Percentiles rank a stretch among this genome's conserved stretches.
phyloP scores from a whole-genome alignment of 164 flowering plant genomes.

The Liriodendron chinense region DNA sequence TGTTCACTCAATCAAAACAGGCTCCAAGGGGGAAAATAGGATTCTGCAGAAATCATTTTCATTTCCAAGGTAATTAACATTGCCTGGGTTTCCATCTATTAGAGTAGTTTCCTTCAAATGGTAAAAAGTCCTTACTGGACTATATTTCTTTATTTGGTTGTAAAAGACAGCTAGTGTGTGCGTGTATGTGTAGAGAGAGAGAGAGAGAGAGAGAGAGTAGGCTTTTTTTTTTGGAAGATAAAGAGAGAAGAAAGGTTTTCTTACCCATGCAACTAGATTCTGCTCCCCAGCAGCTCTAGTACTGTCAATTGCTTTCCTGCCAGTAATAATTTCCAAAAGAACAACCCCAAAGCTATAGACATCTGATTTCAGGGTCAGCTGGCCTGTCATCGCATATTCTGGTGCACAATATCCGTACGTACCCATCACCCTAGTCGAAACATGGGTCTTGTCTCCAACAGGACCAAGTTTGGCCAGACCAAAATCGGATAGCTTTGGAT shows the following conservation, averaged over 20 bases:
- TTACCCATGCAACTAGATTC: constrained; percentile 86
- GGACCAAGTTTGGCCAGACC: constrained; percentile 94
- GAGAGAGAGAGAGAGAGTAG: no score
- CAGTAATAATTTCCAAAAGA: constrained; percentile 79
- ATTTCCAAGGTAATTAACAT: no score
- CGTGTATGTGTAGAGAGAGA: not conserved
- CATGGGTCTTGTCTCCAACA: constrained; percentile 75
- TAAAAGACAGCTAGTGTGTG: not conserved
- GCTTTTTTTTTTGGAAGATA: no score
- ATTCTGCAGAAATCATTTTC: no score
- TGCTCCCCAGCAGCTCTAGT: constrained; percentile 45
- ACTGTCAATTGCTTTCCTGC: constrained; percentile 76
- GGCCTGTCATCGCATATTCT: constrained; percentile 92
- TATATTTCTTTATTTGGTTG: no score
- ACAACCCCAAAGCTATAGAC: constrained; percentile 93
- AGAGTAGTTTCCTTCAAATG: no score
- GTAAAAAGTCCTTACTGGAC: no score
- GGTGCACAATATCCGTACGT: constrained; percentile 93
- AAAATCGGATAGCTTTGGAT: constrained; percentile 82
- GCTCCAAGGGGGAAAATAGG: no score
- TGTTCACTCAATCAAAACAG: no score
- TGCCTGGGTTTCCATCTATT: no score
- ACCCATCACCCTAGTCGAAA: constrained; percentile 90
- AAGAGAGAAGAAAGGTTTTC: constrained; percentile 15
- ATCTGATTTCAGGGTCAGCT: constrained; percentile 77